Percentiles rank a stretch among this genome's conserved stretches.
Evolutionary conservation across 2,329 filamentous ascomycete genomes (phyloP).

Genomic region (Decorospora gaudefroyi): DNA sequence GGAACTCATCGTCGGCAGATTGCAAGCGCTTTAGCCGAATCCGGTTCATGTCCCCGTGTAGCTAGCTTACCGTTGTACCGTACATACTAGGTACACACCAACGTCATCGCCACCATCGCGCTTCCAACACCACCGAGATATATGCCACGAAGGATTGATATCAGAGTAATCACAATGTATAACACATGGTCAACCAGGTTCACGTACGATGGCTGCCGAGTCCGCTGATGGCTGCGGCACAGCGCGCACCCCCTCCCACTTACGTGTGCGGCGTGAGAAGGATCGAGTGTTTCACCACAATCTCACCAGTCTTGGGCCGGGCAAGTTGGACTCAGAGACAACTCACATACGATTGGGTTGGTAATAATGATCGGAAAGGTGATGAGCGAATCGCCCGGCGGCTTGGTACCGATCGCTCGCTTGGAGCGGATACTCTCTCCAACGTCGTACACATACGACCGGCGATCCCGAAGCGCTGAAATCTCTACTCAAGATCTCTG

Average conservation of each 20-base stretch:
- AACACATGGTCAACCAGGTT: neutral
- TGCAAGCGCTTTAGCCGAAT: slow-evolving; percentile 5
- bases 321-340: slow-evolving; percentile 1
- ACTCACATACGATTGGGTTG: too few relatives aligned
- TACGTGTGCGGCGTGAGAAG: slow-evolving; percentile 11
- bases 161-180: neutral
- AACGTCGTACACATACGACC: too few relatives aligned
- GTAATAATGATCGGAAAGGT: too few relatives aligned
- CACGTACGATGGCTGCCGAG: neutral
- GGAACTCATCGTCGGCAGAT: slow-evolving; percentile 11
- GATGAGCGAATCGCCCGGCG: neutral
- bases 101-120: slow-evolving; percentile 1
- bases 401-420: slow-evolving; percentile 3
- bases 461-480: too few relatives aligned
- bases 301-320: neutral
- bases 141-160: neutral
- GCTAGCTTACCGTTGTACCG: too few relatives aligned
- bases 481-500: too few relatives aligned
- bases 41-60: slow-evolving; percentile 3
- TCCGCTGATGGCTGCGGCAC: slow-evolving; percentile 15
- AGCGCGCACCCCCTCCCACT: slow-evolving; percentile 2
- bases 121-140: slow-evolving; percentile 2
- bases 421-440: too few relatives aligned
- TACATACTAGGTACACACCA: too few relatives aligned
- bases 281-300: slow-evolving; percentile 1